Percentiles rank a stretch among this genome's conserved stretches.
Conservation (phyloP, 75 land plant species). For the Selaginella moellendorffii region DNA sequence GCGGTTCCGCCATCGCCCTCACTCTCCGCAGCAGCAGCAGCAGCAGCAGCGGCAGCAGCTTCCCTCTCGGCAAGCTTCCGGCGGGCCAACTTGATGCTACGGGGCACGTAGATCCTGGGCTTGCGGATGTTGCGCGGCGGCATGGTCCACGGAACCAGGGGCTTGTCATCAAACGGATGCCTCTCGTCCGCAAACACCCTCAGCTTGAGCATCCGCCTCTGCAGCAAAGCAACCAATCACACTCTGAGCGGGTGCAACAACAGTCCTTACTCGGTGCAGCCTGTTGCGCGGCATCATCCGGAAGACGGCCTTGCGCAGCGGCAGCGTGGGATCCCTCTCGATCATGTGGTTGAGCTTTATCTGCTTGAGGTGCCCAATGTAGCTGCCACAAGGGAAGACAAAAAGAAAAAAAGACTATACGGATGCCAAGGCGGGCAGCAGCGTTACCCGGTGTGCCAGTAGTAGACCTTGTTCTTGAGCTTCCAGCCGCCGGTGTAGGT, state of each 20-base stretch:
- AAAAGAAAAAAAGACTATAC: neutral
- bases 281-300: constrained; percentile 94
- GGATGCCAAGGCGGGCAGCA: neutral
- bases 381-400: constrained; percentile 25
- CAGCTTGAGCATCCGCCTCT: constrained; percentile 78
- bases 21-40: neutral
- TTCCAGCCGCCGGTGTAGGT: constrained; percentile 60
- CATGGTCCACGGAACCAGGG: constrained; percentile 58
- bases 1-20: too few relatives aligned
- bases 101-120: constrained; percentile 63
- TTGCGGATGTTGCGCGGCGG: constrained; percentile 70
- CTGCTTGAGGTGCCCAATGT: constrained; percentile 76
- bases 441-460: constrained; percentile 88
- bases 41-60: neutral
- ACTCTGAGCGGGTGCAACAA: neutral
- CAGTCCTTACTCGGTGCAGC: constrained; percentile 60
- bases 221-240: constrained; percentile 12
- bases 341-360: constrained; percentile 77
- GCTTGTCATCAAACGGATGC: constrained; percentile 71
- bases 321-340: constrained; percentile 76
- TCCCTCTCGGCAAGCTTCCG: constrained; percentile 34
- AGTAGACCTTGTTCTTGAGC: constrained; percentile 66
- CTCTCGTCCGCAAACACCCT: constrained; percentile 61
- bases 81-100: constrained; percentile 60
- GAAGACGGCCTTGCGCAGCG: constrained; percentile 82